Base-by-base conservation (phyloP, 2,329 filamentous ascomycete species). In the Fusarium ambrosium region DNA sequence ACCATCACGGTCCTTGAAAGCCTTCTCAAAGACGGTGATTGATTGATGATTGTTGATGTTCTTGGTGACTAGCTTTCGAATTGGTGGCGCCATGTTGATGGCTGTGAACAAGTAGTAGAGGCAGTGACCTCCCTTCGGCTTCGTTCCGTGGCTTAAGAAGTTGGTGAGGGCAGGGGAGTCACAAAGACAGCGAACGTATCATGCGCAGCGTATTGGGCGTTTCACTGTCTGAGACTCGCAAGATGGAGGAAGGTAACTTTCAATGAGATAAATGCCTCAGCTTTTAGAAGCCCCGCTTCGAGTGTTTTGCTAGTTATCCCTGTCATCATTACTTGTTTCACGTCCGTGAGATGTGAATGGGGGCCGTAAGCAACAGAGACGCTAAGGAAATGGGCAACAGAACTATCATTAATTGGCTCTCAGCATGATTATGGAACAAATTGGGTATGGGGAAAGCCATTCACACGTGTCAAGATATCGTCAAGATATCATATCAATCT, bases 11-110 rank as follows among this genome's bases (percentile, higher is more conserved):
- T 36, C 24, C 53, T 34, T 51, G 1, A 64, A 8, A 16, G 24
- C n/a, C 9, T 56, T 71, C 8, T 63, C 60, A 10, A 71, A 14
- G 10, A 36, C 22, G 16, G 68, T 63, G 41, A 34, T 20, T 18
- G 70, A 51, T 2, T 67, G 55, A 6, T 72, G 59, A 4, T 71
- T 55, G 4, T 60, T 63, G 3, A 71, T 71, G 13, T 62, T 67
- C 11, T 32, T 61, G 20, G 41, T 51, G 3, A 71, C 13, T 4
- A 71, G 24, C 5, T 37, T 34, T 56, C 39, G 66, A 13, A 72
- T 37, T 16, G 27, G 27, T 14, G 68, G 70, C 1, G 68, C 69
- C 64, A 71, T 71, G 20, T 39, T 62, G 43, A n/a, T 7, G 3
- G 10, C 7, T 13, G 27, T 13, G 48, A 27, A n/a, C 11, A 11